A percentile compares a stretch with the other conserved stretches of the same genome.
Evolutionary conservation across 257 asterid genomes (phyloP).

Genomic region (Linaria vulgaris): DNA sequence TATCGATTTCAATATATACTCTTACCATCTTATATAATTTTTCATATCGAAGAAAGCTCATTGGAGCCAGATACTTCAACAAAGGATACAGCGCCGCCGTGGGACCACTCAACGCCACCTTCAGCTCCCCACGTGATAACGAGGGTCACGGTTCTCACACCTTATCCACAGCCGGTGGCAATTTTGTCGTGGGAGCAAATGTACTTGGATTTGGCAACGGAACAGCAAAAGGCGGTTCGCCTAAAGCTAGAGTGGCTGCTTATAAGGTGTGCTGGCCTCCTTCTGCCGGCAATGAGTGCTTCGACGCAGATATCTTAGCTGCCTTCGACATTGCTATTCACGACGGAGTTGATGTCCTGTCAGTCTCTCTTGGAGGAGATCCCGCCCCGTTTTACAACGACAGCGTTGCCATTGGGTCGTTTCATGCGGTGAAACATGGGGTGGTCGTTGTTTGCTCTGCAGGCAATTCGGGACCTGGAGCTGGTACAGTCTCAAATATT

Average conservation of each 20-base stretch:
- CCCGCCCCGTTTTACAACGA: conserved; percentile 58
- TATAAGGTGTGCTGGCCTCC: conserved; percentile 97
- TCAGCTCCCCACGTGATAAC: conserved; percentile 60
- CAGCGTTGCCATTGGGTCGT: conserved; percentile 83
- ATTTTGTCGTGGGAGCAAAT: conserved; percentile 61
- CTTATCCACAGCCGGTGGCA: conserved; percentile 92
- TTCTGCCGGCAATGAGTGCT: conserved; percentile 61
- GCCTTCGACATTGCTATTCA: conserved; percentile 82
- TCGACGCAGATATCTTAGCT: conserved; percentile 84
- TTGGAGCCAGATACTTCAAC: conserved; percentile 89
- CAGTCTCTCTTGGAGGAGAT: conserved; percentile 80
- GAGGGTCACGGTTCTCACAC: conserved; percentile 96
- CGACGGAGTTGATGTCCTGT: conserved; percentile 90
- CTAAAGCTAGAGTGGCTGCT: conserved; percentile 83
- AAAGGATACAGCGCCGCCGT: conserved; percentile 62
- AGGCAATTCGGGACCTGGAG: conserved; percentile 80
- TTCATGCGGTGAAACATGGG: conserved; percentile 82
- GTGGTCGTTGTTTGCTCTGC: conserved; percentile 80
- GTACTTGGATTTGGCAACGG: conserved; percentile 83
- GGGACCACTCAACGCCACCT: conserved; percentile 66
- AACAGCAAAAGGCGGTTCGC: conserved; percentile 93
- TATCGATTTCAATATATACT: too few relatives aligned
- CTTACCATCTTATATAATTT: too few relatives aligned
- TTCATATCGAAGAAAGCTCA: conserved; percentile 63
- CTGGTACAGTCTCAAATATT: conserved; percentile 60